A percentile compares a stretch with the other conserved stretches of the same genome.
phyloP scores from a whole-genome alignment of 441 rosid genomes.

The Adansonia gregorii region DNA sequence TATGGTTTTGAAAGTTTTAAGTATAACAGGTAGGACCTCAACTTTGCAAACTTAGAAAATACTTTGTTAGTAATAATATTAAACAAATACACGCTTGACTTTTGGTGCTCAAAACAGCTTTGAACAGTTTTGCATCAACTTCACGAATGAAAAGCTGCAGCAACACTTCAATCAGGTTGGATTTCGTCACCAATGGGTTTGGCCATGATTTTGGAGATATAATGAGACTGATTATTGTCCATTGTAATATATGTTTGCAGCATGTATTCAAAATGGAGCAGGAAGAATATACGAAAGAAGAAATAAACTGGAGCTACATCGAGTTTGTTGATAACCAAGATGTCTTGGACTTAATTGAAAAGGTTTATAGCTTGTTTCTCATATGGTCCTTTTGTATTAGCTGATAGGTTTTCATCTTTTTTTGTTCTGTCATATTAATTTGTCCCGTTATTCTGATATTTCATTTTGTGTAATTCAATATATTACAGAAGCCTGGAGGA shows the following conservation, averaged over 20 bases:
- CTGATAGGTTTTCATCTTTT: conserved; percentile 1
- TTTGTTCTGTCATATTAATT: conserved; percentile 1
- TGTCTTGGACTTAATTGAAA: conserved; percentile 97
- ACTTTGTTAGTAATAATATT: not conserved
- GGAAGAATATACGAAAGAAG: conserved; percentile 98
- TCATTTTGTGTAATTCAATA: conserved; percentile 23
- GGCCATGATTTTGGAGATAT: conserved; percentile 21
- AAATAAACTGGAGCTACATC: conserved; percentile 99
- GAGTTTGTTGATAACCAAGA: conserved; percentile 99
- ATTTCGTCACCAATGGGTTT: conserved; percentile 25
- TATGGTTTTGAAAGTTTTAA: conserved; percentile 99
- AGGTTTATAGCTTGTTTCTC: conserved; percentile 48
- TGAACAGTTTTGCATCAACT: conserved; percentile 99
- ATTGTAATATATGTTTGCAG: conserved; percentile 51
- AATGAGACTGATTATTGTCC: conserved; percentile 24
- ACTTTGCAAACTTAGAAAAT: conserved; percentile 19
- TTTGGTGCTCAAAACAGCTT: conserved; percentile 51
- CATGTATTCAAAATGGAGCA: conserved; percentile 99
- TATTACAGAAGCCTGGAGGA: conserved; percentile 99
- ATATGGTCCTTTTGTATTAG: not conserved
- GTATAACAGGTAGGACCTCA: conserved; percentile 72
- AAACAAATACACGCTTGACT: not conserved
- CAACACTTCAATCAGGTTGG: conserved; percentile 98
- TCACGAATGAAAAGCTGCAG: conserved; percentile 98
- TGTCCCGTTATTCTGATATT: not conserved